Evolutionary conservation across 23 red algal species (phyloP).

Genomic region (Gracilaria caudata): DNA sequence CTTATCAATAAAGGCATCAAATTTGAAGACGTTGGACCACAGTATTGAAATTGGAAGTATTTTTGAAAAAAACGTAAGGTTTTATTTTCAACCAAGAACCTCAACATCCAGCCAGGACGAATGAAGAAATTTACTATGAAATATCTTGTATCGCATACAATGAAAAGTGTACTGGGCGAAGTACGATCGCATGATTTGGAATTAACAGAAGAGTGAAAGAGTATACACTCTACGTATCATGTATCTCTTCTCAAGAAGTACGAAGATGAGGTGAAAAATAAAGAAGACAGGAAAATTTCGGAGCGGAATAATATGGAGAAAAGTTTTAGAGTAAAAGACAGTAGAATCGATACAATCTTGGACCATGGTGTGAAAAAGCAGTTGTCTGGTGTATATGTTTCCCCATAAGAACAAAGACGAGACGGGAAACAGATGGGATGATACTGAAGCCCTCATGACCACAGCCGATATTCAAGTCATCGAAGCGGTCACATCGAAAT

Average conservation of each 20-base stretch:
- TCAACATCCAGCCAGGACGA: not conserved
- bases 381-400: not conserved
- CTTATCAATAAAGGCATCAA: too few relatives aligned
- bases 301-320: not conserved
- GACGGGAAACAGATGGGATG: not conserved
- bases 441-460: slow-evolving; percentile 3
- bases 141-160: not conserved
- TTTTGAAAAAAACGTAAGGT: not conserved
- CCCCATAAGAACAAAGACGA: slow-evolving; percentile 16
- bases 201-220: not conserved
- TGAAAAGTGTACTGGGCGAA: not conserved
- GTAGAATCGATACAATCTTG: not conserved
- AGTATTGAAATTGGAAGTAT: too few relatives aligned
- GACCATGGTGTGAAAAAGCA: not conserved
- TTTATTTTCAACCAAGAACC: not conserved
- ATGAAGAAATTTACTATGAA: not conserved
- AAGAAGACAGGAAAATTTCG: not conserved
- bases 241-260: not conserved
- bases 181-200: not conserved
- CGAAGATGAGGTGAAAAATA: not conserved
- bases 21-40: too few relatives aligned
- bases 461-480: not conserved
- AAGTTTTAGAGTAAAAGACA: not conserved
- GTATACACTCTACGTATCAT: not conserved
- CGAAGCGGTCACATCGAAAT: not conserved